Evolutionary conservation across 1,139 yeast genomes (phyloP).

Genomic region (Protomyces macrosporus): DNA sequence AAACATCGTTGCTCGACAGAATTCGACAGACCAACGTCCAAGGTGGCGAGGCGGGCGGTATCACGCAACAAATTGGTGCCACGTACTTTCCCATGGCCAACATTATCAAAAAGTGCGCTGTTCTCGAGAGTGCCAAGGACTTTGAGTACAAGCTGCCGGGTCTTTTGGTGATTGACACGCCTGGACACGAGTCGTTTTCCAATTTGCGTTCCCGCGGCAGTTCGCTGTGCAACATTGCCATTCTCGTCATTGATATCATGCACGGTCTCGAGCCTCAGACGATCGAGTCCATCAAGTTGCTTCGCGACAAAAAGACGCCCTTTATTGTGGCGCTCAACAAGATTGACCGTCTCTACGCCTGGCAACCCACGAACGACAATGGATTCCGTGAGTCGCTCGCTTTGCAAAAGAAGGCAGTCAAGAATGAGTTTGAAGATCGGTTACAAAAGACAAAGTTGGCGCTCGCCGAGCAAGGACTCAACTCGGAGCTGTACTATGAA

Average conservation of each 20-base stretch:
- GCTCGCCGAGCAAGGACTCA: conserved; percentile 95
- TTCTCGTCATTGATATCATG: conserved; percentile 95
- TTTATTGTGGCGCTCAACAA: conserved; percentile 94
- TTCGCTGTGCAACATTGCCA: conserved; percentile 96
- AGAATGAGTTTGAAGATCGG: conserved; percentile 86
- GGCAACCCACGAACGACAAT: conserved; percentile 86
- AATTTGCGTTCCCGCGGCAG: conserved; percentile 98
- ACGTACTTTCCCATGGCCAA: conserved; percentile 98
- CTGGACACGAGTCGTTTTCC: conserved; percentile 99
- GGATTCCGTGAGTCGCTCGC: conserved; percentile 92
- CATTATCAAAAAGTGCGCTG: conserved; percentile 81
- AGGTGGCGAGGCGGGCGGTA: conserved; percentile 99
- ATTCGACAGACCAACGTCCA: conserved; percentile 98
- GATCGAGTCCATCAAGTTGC: conserved; percentile 80
- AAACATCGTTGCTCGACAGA: conserved; percentile 90
- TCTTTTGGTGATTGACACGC: conserved; percentile 90
- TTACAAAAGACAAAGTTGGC: conserved; percentile 80
- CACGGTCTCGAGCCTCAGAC: conserved; percentile 99
- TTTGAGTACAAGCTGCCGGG: conserved; percentile 90
- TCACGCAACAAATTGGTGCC: conserved; percentile 99
- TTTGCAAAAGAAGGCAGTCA: conserved; percentile 75
- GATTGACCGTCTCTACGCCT: conserved; percentile 91
- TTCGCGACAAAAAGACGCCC: conserved; percentile 96
- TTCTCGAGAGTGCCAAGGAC: conserved; percentile 82
- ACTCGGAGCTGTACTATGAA: conserved; percentile 91